Evolutionary conservation across 495 filamentous ascomycete genomes (phyloP).

Genomic region (Aspergillus carlsbadensis): DNA sequence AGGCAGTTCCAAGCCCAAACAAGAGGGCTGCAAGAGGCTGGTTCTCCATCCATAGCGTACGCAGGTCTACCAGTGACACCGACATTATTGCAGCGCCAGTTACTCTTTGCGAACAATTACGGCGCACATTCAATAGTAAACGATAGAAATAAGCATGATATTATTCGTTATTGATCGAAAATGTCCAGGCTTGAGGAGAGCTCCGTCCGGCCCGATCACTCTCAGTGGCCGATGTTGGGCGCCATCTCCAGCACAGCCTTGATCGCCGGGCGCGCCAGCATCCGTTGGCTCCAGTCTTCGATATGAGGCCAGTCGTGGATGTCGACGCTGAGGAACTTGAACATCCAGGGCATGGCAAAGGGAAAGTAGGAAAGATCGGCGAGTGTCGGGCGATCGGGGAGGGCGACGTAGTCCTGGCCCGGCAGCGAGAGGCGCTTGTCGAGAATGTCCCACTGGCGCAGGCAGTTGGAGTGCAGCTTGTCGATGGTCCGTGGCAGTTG

Average conservation of each 20-base stretch:
- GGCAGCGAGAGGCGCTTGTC: background rate
- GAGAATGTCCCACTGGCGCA: slow-evolving; percentile 1
- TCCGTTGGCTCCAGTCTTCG: background rate
- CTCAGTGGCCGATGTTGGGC: no score
- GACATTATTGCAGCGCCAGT: no score
- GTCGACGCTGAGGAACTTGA: background rate
- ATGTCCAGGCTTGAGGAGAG: no score
- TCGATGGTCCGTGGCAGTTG: background rate
- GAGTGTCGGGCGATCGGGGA: background rate
- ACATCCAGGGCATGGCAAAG: background rate
- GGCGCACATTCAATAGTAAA: no score
- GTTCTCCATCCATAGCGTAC: no score
- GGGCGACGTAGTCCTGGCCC: background rate
- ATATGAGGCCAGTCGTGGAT: background rate
- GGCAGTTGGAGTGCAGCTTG: background rate
- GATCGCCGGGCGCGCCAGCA: background rate
- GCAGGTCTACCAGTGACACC: no score
- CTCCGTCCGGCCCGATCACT: no score
- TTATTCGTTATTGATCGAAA: no score
- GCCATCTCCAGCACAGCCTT: background rate
- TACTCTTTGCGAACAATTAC: no score
- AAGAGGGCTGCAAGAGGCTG: no score
- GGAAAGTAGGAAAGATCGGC: background rate
- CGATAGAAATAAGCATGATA: no score
- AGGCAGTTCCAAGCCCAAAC: no score